Evolutionary conservation across 2,329 filamentous ascomycete species (phyloP), one percentile per base, ranked within the genome.

Genomic region (Ramichloridium luteum): DNA sequence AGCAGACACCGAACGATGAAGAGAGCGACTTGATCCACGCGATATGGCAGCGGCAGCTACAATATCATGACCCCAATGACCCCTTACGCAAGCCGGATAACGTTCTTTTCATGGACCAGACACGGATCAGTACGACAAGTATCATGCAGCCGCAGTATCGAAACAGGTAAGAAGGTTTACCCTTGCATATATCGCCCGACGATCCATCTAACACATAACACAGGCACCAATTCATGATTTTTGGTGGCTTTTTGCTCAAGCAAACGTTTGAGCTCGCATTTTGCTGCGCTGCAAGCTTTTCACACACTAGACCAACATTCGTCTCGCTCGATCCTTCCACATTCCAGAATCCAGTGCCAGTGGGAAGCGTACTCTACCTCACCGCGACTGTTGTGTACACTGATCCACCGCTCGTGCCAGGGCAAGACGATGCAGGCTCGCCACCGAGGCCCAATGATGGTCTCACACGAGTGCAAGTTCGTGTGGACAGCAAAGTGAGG

Each of bases 61-160:
- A 70, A 35, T 80, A 76, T 41, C 67, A 77, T 39, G 71, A 76
- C 42, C 70, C 72, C 8, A 68, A 70, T 43, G 63, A 67, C 27
- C 54, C 66, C 0, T 49, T 65, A 4, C 57, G 64, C 25, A 67
- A 71, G 45, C 74, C 74, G 5, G 47, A 59, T 18, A 75, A 77
- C 41, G 67, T 71, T 3, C 56, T 68, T 22, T 69, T 66, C 47
- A 81, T 83, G 67, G 63, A 72, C 39, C 67, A 69, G 42, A 73
- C 75, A 2, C 61, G 62, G 18, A 67, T 82, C 17, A 69, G 70
- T 45, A 74, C 75, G 2, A 75, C 78, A 8, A 70, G 68, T 44
- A 80, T 84, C 42, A 83, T 83, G 78, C 77, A 82, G 50, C 79
- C 79, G 0, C 76, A 80, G 53, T 70, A 75, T 51, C 68, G 75